Percentiles rank a stretch among this genome's conserved stretches.
phyloP scores from a whole-genome alignment of 2,329 filamentous ascomycete genomes.

The Paecilomyces niveus region DNA sequence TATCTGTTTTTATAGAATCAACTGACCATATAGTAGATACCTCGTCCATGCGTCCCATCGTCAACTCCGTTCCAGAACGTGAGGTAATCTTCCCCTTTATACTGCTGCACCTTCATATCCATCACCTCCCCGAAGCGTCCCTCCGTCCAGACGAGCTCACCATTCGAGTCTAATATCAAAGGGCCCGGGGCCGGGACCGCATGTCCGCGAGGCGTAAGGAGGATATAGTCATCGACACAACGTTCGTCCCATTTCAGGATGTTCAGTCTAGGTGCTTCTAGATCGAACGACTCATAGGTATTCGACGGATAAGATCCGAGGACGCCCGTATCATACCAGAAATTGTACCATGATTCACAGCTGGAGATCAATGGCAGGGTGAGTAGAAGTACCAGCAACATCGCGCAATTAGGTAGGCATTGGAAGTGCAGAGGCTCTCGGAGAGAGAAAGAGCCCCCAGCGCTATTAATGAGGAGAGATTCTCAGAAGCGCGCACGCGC shows the following conservation, averaged over 20 bases:
- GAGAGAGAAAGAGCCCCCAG: background rate
- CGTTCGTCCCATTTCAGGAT: conserved; percentile 10
- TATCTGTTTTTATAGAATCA: background rate
- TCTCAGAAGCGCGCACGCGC: background rate
- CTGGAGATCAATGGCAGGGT: background rate
- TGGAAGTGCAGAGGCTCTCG: background rate
- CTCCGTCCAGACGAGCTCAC: conserved; percentile 24
- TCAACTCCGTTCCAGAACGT: conserved; percentile 45
- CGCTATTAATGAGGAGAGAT: background rate
- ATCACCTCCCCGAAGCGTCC: conserved; percentile 33
- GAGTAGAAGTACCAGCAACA: background rate
- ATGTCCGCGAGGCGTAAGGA: conserved; percentile 30
- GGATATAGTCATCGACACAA: conserved; percentile 31
- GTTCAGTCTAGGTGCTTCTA: conserved; percentile 6
- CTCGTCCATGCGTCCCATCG: conserved; percentile 37
- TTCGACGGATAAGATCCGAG: conserved; percentile 7
- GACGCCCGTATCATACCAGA: conserved; percentile 10
- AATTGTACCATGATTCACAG: conserved; percentile 7
- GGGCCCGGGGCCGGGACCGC: conserved; percentile 29
- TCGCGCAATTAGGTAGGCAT: background rate
- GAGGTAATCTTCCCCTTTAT: conserved; percentile 37
- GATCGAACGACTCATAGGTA: conserved; percentile 7
- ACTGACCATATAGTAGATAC: background rate
- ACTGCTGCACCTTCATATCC: conserved; percentile 41
- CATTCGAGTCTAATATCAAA: conserved; percentile 28